Percentiles rank a stretch among this genome's conserved stretches.
Evolutionary conservation across 306 rosid species (phyloP).

Genomic region (Corylus avellana): DNA sequence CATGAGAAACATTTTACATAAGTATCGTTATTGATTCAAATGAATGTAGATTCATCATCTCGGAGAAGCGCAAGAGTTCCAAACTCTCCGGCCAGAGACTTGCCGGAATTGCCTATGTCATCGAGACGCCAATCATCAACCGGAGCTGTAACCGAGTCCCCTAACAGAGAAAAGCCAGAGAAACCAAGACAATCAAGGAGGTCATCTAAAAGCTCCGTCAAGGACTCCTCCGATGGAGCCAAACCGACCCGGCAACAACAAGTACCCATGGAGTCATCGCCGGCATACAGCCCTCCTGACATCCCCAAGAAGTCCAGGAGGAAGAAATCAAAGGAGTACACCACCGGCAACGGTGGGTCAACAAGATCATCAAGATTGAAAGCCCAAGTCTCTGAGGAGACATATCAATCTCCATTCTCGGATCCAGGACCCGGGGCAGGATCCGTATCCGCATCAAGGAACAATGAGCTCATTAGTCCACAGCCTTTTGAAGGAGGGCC

Average conservation of each 20-base stretch:
- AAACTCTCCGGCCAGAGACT: constrained; percentile 29
- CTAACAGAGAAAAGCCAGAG: constrained; percentile 56
- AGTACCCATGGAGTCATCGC: constrained; percentile 25
- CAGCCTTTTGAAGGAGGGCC: constrained; percentile 32
- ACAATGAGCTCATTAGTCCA: constrained; percentile 17
- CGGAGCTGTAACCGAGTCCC: constrained; percentile 40
- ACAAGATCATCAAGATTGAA: constrained; percentile 41
- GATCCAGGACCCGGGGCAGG: constrained; percentile 27
- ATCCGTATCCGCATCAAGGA: constrained; percentile 19
- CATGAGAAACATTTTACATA: not conserved
- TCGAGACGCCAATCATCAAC: constrained; percentile 41
- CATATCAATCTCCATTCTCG: constrained; percentile 21
- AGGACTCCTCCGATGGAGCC: constrained; percentile 37
- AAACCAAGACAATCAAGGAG: constrained; percentile 45
- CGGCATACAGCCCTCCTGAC: constrained; percentile 40
- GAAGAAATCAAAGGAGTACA: constrained; percentile 54
- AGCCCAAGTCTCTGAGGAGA: constrained; percentile 21
- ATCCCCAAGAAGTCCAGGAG: constrained; percentile 57
- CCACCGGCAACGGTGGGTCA: constrained; percentile 19
- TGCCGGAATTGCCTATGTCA: constrained; percentile 47
- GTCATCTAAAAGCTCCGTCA: constrained; percentile 41
- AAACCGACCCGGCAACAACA: constrained; percentile 11
- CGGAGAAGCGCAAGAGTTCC: constrained; percentile 21
- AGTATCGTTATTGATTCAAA: not conserved
- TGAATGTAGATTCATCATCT: constrained; percentile 35